Percentiles rank a stretch among this genome's conserved stretches.
Evolutionary conservation across 148 eudicot species (phyloP).

Genomic region (Arctostaphylos glauca): DNA sequence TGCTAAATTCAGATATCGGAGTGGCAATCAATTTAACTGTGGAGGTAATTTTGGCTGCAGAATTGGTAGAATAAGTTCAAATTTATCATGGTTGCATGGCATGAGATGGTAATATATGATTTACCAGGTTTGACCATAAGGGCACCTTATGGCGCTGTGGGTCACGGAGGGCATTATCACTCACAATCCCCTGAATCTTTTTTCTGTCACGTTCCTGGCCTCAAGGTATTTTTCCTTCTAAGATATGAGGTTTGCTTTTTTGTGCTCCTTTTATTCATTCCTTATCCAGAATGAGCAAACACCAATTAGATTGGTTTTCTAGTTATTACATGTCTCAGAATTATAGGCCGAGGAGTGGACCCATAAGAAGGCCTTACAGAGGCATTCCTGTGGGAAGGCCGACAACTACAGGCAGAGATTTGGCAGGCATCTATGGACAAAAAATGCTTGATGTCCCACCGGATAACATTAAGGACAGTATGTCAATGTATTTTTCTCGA

Average conservation of each 20-base stretch:
- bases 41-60: slow-evolving; percentile 61
- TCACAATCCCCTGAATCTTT: slow-evolving; percentile 99
- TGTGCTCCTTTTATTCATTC: slow-evolving; percentile 6
- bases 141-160: slow-evolving; percentile 99
- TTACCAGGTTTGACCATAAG: slow-evolving; percentile 83
- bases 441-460: neutral
- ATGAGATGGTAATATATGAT: neutral
- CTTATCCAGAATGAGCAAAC: neutral
- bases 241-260: neutral
- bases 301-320: neutral
- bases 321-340: neutral
- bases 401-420: neutral
- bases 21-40: slow-evolving; percentile 94
- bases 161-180: slow-evolving; percentile 97
- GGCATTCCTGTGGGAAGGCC: neutral
- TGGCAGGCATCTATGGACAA: neutral
- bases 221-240: slow-evolving; percentile 54
- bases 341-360: neutral
- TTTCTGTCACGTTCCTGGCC: slow-evolving; percentile 98
- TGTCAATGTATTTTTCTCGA: neutral
- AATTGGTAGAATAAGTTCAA: neutral
- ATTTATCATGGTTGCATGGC: neutral
- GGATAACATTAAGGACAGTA: neutral
- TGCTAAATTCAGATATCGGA: slow-evolving; percentile 94
- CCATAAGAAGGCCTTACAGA: neutral